phyloP scores from a whole-genome alignment of 257 asterid genomes.

The Solanum infundibuliforme region DNA sequence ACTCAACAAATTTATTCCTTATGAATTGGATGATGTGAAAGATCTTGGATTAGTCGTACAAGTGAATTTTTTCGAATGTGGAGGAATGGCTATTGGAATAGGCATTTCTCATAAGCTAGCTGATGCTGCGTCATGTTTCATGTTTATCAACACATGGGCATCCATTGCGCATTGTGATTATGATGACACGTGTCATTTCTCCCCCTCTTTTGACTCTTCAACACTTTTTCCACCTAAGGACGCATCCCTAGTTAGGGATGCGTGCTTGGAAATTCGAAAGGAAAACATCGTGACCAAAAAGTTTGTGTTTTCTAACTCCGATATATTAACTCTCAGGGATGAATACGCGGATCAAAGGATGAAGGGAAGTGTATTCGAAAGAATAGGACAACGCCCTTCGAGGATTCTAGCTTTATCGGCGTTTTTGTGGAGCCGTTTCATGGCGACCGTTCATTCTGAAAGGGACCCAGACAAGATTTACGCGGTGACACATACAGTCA shows the following conservation, averaged over 20 bases:
- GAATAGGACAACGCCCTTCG: neutral
- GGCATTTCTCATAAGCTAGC: neutral
- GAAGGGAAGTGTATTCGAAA: neutral
- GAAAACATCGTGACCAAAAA: neutral
- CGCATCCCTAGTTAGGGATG: neutral
- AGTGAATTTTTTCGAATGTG: neutral
- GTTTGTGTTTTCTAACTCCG: neutral
- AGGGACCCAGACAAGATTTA: neutral
- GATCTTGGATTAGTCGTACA: neutral
- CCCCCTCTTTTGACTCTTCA: neutral
- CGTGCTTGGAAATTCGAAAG: neutral
- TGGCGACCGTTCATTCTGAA: neutral
- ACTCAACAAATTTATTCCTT: neutral
- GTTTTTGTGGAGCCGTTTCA: neutral
- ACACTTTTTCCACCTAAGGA: neutral
- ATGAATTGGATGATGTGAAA: neutral
- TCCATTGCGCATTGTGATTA: neutral
- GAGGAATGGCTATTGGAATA: neutral
- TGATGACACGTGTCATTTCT: neutral
- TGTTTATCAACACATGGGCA: neutral
- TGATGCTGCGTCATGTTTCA: neutral
- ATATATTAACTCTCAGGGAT: neutral
- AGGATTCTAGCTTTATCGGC: neutral
- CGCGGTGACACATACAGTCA: neutral
- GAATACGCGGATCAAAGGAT: neutral